Evolutionary conservation across 1,284 basidiomycete genomes (phyloP), one percentile per base, ranked within the genome.

Genomic region (Microstroma glucosiphilum): DNA sequence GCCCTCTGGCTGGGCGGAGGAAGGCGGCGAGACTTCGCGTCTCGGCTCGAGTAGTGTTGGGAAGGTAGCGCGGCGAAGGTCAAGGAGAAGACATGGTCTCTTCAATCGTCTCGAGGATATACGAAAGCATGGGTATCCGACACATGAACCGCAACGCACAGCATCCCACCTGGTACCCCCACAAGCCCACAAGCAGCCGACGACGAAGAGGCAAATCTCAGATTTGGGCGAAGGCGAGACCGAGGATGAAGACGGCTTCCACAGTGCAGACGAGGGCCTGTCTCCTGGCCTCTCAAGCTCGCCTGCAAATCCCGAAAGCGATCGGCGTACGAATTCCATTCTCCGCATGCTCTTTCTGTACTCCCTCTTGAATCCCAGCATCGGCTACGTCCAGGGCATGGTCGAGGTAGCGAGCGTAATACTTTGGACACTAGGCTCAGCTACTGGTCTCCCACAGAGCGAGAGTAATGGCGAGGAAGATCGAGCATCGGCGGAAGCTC

Each of bases 301-400:
- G 30, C 56, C 12, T 21, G 8, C 46, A 42, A 9, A 17, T 1
- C 17, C 57, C 40, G 66, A 66, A 26, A 4, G 30, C 30, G 30
- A 37, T 37, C 30, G 30, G 4, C 67, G 69, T 17, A 78, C 76
- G 75, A 73, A 79, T 58, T 69, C 74, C 11, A 60, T 79, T 12
- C 56, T 79, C 1, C 72, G 77, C 26, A 73, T 79, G 7, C 68
- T 79, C 30, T 79, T 70, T 57, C 48, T 78, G 23, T 76, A 76
- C 56, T 73, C 77, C 17, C 60, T 76, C 2, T 70, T 79, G 46
- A 77, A 79, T 30, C 77, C 77, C 6, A 70, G 69, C 58, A 66
- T 71, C 1, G 76, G 75, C 23, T 77, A 77, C 51, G 69, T 78
- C 2, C 77, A 78, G 48, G 75, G 76, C n/a, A 71, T 78, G 75